Evolutionary conservation across 441 rosid genomes (phyloP).

Genomic region (Brassica hybrid): DNA sequence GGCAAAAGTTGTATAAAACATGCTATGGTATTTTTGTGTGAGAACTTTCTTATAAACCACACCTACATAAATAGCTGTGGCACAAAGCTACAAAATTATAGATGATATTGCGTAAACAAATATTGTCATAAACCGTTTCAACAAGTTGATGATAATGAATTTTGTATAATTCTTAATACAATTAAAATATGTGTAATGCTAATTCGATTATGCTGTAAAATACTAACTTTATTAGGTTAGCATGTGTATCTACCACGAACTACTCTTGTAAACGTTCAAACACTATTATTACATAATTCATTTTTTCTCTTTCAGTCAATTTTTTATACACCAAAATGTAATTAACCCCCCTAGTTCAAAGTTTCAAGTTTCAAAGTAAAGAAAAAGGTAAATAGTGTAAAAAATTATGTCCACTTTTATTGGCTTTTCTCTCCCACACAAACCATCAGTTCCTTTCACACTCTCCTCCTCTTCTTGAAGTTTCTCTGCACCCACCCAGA

Average conservation of each 20-base stretch:
- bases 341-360: slow-evolving; percentile 30
- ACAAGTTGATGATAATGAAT: not conserved
- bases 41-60: not conserved
- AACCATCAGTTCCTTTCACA: slow-evolving; percentile 42
- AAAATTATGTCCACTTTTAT: slow-evolving; percentile 26
- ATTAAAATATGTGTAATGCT: not conserved
- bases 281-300: not conserved
- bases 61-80: not conserved
- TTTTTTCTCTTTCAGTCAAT: not conserved
- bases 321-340: slow-evolving; percentile 23
- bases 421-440: slow-evolving; percentile 37
- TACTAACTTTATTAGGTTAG: not conserved
- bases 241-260: slow-evolving; percentile 12
- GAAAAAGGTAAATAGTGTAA: slow-evolving; percentile 35
- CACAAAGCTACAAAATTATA: not conserved
- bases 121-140: not conserved
- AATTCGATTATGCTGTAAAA: not conserved
- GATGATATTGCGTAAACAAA: not conserved
- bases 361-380: slow-evolving; percentile 33
- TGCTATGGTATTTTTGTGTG: not conserved
- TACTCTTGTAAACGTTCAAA: slow-evolving; percentile 9
- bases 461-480: slow-evolving; percentile 41
- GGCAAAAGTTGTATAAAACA: not conserved
- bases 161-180: not conserved
- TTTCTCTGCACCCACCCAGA: slow-evolving; percentile 30